Evolutionary conservation across 2,329 filamentous ascomycete species (phyloP).

Genomic region (Cercospora zeina): DNA sequence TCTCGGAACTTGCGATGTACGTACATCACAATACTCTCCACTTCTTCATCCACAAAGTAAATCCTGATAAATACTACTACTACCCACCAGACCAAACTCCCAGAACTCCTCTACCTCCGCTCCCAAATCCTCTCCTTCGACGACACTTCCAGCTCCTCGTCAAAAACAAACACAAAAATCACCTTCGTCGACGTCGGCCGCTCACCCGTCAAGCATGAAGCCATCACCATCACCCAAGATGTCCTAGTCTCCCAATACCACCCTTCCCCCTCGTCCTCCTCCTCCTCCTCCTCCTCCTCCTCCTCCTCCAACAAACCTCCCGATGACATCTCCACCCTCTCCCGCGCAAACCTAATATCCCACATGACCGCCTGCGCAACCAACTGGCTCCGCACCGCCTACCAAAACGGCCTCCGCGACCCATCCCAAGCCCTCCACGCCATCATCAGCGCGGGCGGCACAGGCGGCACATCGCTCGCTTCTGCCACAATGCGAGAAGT

Average conservation of each 20-base stretch:
- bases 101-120: conserved; percentile 59
- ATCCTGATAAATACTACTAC: no score
- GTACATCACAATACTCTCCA: no score
- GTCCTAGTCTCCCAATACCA: conserved; percentile 46
- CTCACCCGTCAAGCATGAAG: conserved; percentile 43
- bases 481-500: conserved; percentile 61
- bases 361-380: conserved; percentile 56
- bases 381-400: conserved; percentile 44
- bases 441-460: conserved; percentile 62
- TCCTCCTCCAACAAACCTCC: conserved; percentile 6
- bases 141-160: no score
- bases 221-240: conserved; percentile 52
- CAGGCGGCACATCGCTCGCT: conserved; percentile 60
- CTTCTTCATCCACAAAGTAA: no score
- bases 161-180: conserved; percentile 34
- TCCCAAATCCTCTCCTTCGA: conserved; percentile 44
- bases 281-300: neutral
- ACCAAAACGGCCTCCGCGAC: conserved; percentile 27
- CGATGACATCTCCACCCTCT: conserved; percentile 45
- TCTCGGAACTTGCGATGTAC: conserved; percentile 61
- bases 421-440: conserved; percentile 42
- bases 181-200: conserved; percentile 60
- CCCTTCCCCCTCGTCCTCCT: conserved; percentile 10
- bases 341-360: conserved; percentile 59
- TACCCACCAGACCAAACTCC: conserved; percentile 13